Conservation (phyloP, 2,329 filamentous ascomycete genomes). For the Aspergillus eucalypticola region DNA sequence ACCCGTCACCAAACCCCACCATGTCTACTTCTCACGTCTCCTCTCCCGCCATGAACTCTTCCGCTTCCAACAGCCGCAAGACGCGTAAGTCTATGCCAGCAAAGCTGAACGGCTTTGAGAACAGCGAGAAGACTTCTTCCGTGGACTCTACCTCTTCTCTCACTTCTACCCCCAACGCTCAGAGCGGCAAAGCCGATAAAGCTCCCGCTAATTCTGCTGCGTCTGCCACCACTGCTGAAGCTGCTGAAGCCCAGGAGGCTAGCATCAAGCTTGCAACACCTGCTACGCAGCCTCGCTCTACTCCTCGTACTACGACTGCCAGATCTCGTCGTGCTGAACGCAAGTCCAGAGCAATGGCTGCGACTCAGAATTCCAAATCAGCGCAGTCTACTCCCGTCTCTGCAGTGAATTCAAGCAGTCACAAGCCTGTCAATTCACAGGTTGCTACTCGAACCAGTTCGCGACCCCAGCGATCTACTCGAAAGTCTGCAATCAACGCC, state of each 20-base stretch:
- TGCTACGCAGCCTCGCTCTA: conserved; percentile 7
- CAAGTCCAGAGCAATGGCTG: conserved; percentile 9
- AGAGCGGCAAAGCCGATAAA: conserved; percentile 10
- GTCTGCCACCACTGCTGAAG: not conserved
- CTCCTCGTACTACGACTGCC: conserved; percentile 5
- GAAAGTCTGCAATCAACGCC: not conserved
- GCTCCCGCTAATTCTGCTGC: conserved; percentile 1
- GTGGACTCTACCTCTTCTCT: conserved; percentile 10
- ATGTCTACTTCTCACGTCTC: conserved; percentile 1
- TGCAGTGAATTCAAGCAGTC: not conserved
- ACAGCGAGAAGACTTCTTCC: conserved; percentile 4
- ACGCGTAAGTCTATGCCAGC: conserved; percentile 22
- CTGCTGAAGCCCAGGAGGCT: conserved; percentile 3
- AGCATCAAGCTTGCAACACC: conserved; percentile 11
- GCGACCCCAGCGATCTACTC: conserved; percentile 1
- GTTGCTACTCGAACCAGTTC: not conserved
- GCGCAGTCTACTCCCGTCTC: conserved; percentile 2
- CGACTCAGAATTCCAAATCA: not conserved
- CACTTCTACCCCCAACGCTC: conserved; percentile 16
- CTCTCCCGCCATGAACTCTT: conserved; percentile 7
- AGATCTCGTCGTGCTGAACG: conserved; percentile 18
- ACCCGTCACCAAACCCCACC: conserved; percentile 9
- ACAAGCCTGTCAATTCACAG: not conserved
- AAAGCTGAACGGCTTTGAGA: conserved; percentile 14
- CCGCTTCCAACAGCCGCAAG: conserved; percentile 11